Percentiles rank a stretch among this genome's conserved stretches.
Evolutionary conservation across 306 rosid species (phyloP).

Genomic region (Vicia villosa): DNA sequence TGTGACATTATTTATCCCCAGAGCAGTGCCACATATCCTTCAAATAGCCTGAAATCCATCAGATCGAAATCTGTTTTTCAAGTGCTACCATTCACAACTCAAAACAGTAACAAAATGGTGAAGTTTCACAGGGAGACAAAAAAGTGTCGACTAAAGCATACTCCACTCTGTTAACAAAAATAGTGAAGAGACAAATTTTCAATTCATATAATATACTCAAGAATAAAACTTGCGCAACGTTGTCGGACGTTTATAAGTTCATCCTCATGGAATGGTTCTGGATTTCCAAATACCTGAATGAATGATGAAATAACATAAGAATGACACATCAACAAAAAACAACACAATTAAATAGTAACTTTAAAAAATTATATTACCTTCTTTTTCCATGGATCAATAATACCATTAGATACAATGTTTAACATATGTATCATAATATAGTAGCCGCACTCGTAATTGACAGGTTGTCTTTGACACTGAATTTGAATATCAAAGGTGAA

Average conservation of each 20-base stretch:
- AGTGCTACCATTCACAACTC: background rate
- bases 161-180: constrained; percentile 25
- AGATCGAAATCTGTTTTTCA: background rate
- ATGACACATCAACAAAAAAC: background rate
- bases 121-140: constrained; percentile 1
- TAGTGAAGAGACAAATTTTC: constrained; percentile 30
- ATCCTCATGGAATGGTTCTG: background rate
- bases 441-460: background rate
- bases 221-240: constrained; percentile 1
- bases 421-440: background rate
- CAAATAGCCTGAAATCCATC: background rate
- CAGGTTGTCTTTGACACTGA: constrained; percentile 8
- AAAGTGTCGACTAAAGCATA: constrained; percentile 34
- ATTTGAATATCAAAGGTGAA: background rate
- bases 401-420: background rate
- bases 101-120: background rate
- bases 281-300: background rate
- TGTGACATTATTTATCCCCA: background rate
- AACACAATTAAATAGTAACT: background rate
- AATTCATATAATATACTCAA: background rate
- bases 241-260: background rate
- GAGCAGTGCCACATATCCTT: background rate
- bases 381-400: background rate
- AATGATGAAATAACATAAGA: background rate
- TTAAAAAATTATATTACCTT: background rate